Evolutionary conservation across 495 filamentous ascomycete species (phyloP), one percentile per base, ranked within the genome.

Genomic region (Lasiosphaeriaceae sp.): DNA sequence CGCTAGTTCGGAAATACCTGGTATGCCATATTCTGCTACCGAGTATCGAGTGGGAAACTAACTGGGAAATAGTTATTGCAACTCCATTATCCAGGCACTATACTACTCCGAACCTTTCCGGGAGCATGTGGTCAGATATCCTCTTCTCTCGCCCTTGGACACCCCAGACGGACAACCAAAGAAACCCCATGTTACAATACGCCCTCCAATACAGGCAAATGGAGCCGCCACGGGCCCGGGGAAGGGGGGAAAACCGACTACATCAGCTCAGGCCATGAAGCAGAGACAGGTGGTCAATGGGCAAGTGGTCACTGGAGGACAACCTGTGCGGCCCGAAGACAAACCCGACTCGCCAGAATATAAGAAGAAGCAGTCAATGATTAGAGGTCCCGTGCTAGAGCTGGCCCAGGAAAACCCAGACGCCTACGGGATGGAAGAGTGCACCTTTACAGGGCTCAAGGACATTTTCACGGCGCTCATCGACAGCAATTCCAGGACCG

Each of bases 71-170:
- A 96, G 92, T 65, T 98, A 98, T 71, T 95, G 90, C 75, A 98
- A 97, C 69, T 98, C 94, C 11, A 96, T 98, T 64, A 78, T 98
- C 60, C 94, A 98, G 77, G 96, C 92, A 61, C 84, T 98, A 50
- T 97, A 94, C 71, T 96, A 92, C 74, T 96, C 94, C 2, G 88
- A 89, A 44, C 88, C 91, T 9, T 97, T 98, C 72, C 89, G 95
- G 76, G 90, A 97, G 77, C 84, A 91, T 60, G 94, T 97, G 55
- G 83, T 97, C 68, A 94, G 90, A 62, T 97, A 94, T 67, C 94
- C 95, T 9, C 81, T 72, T n/a, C 63, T 74, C 47, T 70, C 76
- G 11, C 76, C 80, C 2, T 67, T 72, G 34, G 70, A 72, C 58
- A 74, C 76, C 4, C 66, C 75, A 17, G 78, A 77, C 56, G 76